Percentiles rank a stretch among this genome's conserved stretches.
Conservation (phyloP, 345 rosid genomes). For the Populus tremula region DNA sequence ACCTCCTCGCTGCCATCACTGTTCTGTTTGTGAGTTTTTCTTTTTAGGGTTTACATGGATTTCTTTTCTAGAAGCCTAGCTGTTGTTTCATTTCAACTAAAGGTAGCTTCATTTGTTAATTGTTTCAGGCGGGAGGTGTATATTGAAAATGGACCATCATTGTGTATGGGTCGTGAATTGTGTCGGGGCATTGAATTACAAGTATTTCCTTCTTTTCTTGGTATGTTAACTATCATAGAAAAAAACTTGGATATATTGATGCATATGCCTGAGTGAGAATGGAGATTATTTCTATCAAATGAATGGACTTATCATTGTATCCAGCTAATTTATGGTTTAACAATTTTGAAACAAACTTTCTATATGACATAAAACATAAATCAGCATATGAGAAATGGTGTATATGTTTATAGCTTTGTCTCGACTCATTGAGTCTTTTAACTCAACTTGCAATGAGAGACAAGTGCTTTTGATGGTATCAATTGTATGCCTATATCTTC, state of each 20-base stretch:
- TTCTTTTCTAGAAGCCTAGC: not conserved
- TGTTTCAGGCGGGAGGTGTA: slow-evolving; percentile 32
- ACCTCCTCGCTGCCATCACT: slow-evolving; percentile 79
- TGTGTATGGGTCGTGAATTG: slow-evolving; percentile 38
- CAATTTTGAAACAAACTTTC: not conserved
- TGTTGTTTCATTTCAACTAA: slow-evolving; percentile 9
- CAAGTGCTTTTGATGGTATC: not conserved
- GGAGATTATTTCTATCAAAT: not conserved
- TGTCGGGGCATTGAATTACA: slow-evolving; percentile 34
- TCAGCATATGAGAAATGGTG: not conserved
- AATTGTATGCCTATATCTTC: not conserved
- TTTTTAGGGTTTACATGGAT: not conserved
- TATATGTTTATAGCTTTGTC: not conserved
- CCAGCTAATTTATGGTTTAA: not conserved
- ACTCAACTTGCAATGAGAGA: not conserved
- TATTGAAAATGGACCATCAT: slow-evolving; percentile 38
- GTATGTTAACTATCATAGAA: slow-evolving; percentile 2
- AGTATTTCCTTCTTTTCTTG: slow-evolving; percentile 35
- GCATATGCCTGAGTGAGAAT: not conserved
- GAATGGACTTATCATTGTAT: not conserved
- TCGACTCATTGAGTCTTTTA: not conserved
- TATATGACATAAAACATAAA: not conserved
- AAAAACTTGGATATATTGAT: not conserved
- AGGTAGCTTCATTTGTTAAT: slow-evolving; percentile 24
- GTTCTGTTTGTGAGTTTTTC: slow-evolving; percentile 69